Evolutionary conservation across 208 protist species (phyloP).

Genomic region (Novymonas esmeraldas): DNA sequence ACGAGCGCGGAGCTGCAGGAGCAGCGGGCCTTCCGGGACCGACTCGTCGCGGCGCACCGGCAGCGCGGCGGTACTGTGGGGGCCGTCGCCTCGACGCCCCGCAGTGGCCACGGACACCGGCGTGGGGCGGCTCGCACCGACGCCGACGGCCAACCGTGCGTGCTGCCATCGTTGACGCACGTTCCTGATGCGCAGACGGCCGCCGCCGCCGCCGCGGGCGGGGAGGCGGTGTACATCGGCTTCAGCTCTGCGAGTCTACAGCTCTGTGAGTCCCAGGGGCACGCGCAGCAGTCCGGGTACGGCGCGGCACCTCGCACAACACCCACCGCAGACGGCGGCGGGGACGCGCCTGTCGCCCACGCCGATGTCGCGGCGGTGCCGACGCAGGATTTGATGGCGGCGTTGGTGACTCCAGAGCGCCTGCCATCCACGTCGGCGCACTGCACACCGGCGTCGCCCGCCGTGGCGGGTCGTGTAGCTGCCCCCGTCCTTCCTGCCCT

Average conservation of each 20-base stretch:
- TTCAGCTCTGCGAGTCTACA: constrained; percentile 32
- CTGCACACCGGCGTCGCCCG: too few relatives aligned
- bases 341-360: not conserved
- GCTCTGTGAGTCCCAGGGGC: constrained; percentile 11
- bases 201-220: not conserved
- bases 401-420: constrained; percentile 1
- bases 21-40: constrained; percentile 22
- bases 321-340: not conserved
- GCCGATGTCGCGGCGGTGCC: constrained; percentile 12
- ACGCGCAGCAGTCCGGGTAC: not conserved
- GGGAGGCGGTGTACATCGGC: constrained; percentile 20
- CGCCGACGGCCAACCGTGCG: not conserved
- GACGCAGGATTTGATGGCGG: constrained; percentile 10
- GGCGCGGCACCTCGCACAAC: not conserved
- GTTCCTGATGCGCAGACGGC: not conserved
- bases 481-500: too few relatives aligned
- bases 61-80: not conserved
- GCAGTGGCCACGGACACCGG: constrained; percentile 1
- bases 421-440: too few relatives aligned
- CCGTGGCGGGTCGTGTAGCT: too few relatives aligned
- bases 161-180: not conserved
- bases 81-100: too few relatives aligned
- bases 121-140: not conserved
- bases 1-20: constrained; percentile 10
- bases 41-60: constrained; percentile 22